phyloP scores from a whole-genome alignment of 208 protist species.

The Wallacemonas sp. region DNA sequence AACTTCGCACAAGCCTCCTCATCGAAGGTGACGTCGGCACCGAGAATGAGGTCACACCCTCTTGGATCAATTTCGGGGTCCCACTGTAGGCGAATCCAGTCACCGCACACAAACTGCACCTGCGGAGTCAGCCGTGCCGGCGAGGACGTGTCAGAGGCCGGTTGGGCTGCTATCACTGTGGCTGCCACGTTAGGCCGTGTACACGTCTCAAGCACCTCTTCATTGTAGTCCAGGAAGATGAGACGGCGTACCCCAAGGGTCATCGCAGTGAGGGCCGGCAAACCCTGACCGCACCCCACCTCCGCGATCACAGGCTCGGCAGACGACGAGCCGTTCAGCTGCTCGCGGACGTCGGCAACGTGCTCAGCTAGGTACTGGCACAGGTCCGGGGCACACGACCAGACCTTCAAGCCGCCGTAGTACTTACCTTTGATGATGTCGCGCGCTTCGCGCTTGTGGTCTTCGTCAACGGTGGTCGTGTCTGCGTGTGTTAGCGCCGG shows the following conservation, averaged over 20 bases:
- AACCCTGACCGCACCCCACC: slow-evolving; percentile 78
- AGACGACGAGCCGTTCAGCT: not conserved
- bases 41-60: slow-evolving; percentile 59
- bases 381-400: slow-evolving; percentile 81
- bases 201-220: slow-evolving; percentile 71
- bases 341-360: slow-evolving; percentile 18
- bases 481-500: slow-evolving; percentile 15
- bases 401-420: slow-evolving; percentile 88
- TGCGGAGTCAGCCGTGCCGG: not conserved
- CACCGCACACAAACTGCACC: slow-evolving; percentile 72
- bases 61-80: not conserved
- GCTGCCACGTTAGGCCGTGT: slow-evolving; percentile 76
- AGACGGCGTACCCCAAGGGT: slow-evolving; percentile 54
- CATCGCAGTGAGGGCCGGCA: slow-evolving; percentile 67
- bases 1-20: slow-evolving; percentile 74
- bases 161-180: slow-evolving; percentile 25
- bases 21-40: slow-evolving; percentile 89
- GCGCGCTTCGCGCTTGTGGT: slow-evolving; percentile 22
- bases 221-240: slow-evolving; percentile 87
- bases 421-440: slow-evolving; percentile 87
- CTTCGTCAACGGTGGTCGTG: not conserved
- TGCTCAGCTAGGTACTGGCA: slow-evolving; percentile 52
- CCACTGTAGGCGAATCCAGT: slow-evolving; percentile 66
- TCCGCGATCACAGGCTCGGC: slow-evolving; percentile 43
- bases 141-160: not conserved